Evolutionary conservation across 1,139 yeast species (phyloP), one percentile per base, ranked within the genome.

Genomic region (Candida frijolesensis): DNA sequence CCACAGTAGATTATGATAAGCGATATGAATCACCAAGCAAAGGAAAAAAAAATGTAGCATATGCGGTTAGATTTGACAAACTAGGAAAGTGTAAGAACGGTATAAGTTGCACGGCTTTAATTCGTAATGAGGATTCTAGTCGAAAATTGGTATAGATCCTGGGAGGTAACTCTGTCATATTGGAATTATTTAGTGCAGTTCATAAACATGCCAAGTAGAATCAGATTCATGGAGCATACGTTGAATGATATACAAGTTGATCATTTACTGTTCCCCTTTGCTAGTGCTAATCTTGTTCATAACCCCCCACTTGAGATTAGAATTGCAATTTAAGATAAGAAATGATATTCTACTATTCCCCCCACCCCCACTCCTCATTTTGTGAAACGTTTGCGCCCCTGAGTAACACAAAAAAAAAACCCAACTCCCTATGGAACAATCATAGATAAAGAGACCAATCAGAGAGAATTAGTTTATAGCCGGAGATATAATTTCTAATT

Each of bases 31-130:
- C 10, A 4, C 27, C 11, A 37, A 29, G 34, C 14, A 22, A 15
- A 18, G n/a, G 12, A 16, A 39, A 22, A 15, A 18, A 25, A 18
- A 16, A 39, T 29, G 7, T 3, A 29, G 34, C n/a, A 7, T 7
- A 22, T 27, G 45, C 45, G 45, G 45, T n/a, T 42, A 30, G n/a
- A 5, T 18, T 42, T 25, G 12, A 25, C 41, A 25, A 44, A 44
- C 18, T 25, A 35, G 46, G 46, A 44, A 44, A 25, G 40, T 44
- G 2, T 9, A 44, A 35, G 41, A 44, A 27, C 41, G 25, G 40
- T 1, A 2, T 14, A 12, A 29, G 10, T 25, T 25, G 29, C 29
- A 25, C 7, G 8, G 14, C 25, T 38, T 16, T 19, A 5, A 2
- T 25, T 25, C 29, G 29, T 25, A 25, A 38, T 30, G 5, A 25